phyloP scores from a whole-genome alignment of 805 yeast species.

The Barnettozyma siamensis region DNA sequence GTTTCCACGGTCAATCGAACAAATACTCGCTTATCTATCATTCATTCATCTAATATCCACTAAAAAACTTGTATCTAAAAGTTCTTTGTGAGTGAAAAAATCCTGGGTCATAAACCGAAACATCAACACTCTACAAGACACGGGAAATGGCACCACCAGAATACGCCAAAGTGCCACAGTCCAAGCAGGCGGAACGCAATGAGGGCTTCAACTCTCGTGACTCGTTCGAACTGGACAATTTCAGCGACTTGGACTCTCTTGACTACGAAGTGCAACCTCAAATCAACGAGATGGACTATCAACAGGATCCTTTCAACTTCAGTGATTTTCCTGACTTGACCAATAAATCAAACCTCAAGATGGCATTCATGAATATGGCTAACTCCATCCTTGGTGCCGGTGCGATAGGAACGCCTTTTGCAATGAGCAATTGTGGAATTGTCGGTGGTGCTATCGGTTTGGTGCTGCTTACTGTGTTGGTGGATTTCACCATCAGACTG shows the following conservation, averaged over 20 bases:
- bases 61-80: no score
- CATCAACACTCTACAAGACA: no score
- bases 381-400: slow-evolving; percentile 95
- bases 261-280: slow-evolving; percentile 17
- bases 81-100: no score
- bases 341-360: slow-evolving; percentile 53
- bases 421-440: slow-evolving; percentile 75
- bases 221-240: slow-evolving; percentile 18
- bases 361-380: slow-evolving; percentile 98
- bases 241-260: slow-evolving; percentile 21
- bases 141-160: not conserved
- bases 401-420: slow-evolving; percentile 89
- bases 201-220: slow-evolving; percentile 2
- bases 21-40: no score
- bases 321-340: slow-evolving; percentile 10
- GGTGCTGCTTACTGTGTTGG: slow-evolving; percentile 54
- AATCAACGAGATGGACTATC: slow-evolving; percentile 5
- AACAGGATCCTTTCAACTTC: slow-evolving; percentile 16
- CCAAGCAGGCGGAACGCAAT: not conserved
- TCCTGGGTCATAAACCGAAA: no score
- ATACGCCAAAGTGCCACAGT: not conserved
- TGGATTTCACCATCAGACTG: slow-evolving; percentile 83
- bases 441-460: slow-evolving; percentile 64
- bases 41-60: no score
- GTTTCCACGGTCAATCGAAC: no score